phyloP scores from a whole-genome alignment of 2,329 filamentous ascomycete species.

The Pyricularia sp. region DNA sequence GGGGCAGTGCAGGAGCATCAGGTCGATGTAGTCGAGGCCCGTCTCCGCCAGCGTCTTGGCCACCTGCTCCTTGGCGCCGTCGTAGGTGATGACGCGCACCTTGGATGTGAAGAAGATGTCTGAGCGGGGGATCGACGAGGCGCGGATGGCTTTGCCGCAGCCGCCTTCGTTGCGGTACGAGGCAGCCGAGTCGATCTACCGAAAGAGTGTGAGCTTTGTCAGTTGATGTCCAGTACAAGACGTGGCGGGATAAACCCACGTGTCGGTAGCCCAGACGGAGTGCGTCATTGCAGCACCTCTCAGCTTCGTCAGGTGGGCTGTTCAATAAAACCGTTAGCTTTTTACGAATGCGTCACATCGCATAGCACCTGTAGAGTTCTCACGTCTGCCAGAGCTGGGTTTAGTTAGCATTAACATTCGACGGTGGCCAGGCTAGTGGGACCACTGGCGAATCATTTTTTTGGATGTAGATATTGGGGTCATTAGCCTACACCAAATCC shows the following conservation, averaged over 20 bases:
- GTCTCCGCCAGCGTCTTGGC: conserved; percentile 52
- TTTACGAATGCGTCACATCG: no score
- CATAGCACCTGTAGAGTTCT: conserved; percentile 10
- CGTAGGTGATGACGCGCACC: conserved; percentile 43
- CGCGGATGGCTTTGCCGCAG: conserved; percentile 33
- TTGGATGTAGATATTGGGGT: neutral
- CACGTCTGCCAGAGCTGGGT: conserved; percentile 44
- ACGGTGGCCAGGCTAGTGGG: neutral
- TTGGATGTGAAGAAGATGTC: conserved; percentile 49
- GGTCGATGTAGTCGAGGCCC: conserved; percentile 57
- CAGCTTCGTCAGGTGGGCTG: neutral
- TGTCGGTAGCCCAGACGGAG: conserved; percentile 39
- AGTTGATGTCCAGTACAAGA: neutral
- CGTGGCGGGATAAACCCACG: conserved; percentile 20
- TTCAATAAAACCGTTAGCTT: neutral
- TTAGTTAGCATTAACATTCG: conserved; percentile 6
- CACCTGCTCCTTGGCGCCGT: conserved; percentile 54
- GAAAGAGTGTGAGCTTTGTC: neutral
- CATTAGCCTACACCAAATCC: conserved; percentile 41
- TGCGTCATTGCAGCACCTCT: neutral
- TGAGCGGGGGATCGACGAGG: conserved; percentile 29
- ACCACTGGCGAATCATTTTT: neutral
- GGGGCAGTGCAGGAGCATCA: conserved; percentile 54
- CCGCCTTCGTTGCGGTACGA: conserved; percentile 41
- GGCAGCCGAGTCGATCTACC: conserved; percentile 43